These are phyloP conservation scores for Backusella australiensis DNA, from an alignment of 192 early-diverging fungal genomes.

Conservation along the genomic window DNA sequence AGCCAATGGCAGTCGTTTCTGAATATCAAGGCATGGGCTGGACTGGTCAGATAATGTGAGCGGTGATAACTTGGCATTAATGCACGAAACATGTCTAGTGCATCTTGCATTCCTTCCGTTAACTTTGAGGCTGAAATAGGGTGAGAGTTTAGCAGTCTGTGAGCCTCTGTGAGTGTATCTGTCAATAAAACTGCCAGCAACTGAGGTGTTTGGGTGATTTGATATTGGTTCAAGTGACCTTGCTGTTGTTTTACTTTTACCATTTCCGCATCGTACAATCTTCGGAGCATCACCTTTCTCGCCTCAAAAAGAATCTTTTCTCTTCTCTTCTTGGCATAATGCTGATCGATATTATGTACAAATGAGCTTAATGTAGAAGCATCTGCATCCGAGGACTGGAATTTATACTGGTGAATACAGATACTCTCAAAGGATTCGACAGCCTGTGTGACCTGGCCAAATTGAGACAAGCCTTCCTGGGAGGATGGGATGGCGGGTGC, in stretches of 20 bases:
- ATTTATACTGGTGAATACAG: not conserved
- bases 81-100: conserved; percentile 59
- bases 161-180: conserved; percentile 21
- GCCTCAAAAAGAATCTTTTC: conserved; percentile 42
- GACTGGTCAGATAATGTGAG: conserved; percentile 46
- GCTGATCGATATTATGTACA: conserved; percentile 48
- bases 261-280: conserved; percentile 40
- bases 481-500: conserved; percentile 19
- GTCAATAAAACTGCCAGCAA: conserved; percentile 4
- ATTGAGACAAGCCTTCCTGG: conserved; percentile 11
- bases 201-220: conserved; percentile 37
- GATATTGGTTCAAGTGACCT: conserved; percentile 12
- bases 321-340: conserved; percentile 45
- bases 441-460: conserved; percentile 1
- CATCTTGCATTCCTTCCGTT: conserved; percentile 41
- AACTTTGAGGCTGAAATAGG: conserved; percentile 32
- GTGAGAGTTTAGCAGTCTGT: conserved; percentile 18
- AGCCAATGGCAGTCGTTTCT: conserved; percentile 72
- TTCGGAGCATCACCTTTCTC: conserved; percentile 45
- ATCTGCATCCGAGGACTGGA: conserved; percentile 29
- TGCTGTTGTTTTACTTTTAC: conserved; percentile 27
- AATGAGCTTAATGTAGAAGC: conserved; percentile 32
- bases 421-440: conserved; percentile 14
- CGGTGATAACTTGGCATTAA: conserved; percentile 62
- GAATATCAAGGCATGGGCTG: conserved; percentile 62